Conservation (phyloP, 768 basidiomycete species). For the Postia placenta region DNA sequence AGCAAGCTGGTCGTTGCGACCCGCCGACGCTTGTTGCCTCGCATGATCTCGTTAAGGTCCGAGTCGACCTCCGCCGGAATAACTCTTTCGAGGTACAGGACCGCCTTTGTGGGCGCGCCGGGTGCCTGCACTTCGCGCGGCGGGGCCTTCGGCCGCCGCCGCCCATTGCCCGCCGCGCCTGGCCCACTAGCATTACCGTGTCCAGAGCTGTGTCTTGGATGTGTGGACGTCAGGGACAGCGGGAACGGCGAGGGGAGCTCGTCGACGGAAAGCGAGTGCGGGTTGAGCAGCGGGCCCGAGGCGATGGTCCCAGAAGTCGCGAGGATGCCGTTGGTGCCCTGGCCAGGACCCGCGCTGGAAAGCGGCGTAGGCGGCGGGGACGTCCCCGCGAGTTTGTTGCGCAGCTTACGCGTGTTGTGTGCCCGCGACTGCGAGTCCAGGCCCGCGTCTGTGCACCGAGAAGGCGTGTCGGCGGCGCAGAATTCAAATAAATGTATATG, state of each 20-base stretch:
- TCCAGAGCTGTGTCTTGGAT: slow-evolving; percentile 28
- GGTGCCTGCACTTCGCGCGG: slow-evolving; percentile 52
- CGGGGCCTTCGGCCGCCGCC: slow-evolving; percentile 30
- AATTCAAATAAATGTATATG: slow-evolving; percentile 1
- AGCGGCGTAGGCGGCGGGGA: slow-evolving; percentile 76
- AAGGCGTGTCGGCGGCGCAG: neutral
- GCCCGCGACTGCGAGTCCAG: slow-evolving; percentile 73
- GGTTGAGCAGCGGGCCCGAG: slow-evolving; percentile 66
- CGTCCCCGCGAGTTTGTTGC: slow-evolving; percentile 66
- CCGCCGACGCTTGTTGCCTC: slow-evolving; percentile 62
- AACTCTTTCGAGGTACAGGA: slow-evolving; percentile 44
- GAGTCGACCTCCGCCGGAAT: slow-evolving; percentile 71
- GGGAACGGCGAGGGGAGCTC: slow-evolving; percentile 86
- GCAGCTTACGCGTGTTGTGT: slow-evolving; percentile 78
- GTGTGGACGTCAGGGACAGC: slow-evolving; percentile 56
- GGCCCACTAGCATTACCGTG: slow-evolving; percentile 14
- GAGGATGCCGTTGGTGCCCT: slow-evolving; percentile 31
- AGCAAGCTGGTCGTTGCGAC: slow-evolving; percentile 24
- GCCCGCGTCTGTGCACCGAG: slow-evolving; percentile 46
- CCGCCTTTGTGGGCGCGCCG: slow-evolving; percentile 71
- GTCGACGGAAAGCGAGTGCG: slow-evolving; percentile 80
- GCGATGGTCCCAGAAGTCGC: slow-evolving; percentile 52
- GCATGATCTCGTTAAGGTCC: slow-evolving; percentile 73
- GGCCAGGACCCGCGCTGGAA: slow-evolving; percentile 22
- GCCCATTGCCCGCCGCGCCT: slow-evolving; percentile 20